Base-by-base conservation (phyloP, 2,329 filamentous ascomycete genomes). In the Fusarium sp. region DNA sequence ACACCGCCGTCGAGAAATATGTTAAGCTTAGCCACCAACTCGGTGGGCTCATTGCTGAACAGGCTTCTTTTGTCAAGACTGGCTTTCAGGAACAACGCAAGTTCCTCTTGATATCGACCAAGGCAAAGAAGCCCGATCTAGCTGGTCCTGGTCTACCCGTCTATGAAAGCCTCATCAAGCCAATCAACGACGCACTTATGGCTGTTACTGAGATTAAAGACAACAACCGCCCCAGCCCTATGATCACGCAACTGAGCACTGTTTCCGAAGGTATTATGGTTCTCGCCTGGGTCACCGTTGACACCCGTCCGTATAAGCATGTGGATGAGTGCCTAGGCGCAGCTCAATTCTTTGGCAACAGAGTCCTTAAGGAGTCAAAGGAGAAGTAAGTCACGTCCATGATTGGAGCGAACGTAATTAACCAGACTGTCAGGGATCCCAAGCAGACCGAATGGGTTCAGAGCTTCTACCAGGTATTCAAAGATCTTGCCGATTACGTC, bases 261-360 rank as follows among this genome's bases (percentile, higher is more conserved):
- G 93, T 98, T 30, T 90, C 93, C 1, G 95, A 98, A 77, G 94
- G 94, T 71, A 94, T 97, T 71, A 91, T 93, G 77, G 90, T 94
- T 41, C 84, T 99, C 62, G 93, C 92, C 34, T 99, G 96, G 96
- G 92, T 98, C 61, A 92, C 91, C 1, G 88, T 96, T 50, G 92
- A 97, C 54, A 86, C 84, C 69, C 94, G 93, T 77, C 96, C 96
- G 4, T 90, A 88, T 69, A 94, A 96, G 76, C 93, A 94, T 75
- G 91, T 98, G 48, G 90, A 90, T 48, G 94, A 97, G 73, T 91
- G 91, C 62, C 85, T 97, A 21, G 90, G 91, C 30, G 91, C 93
- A 52, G 93, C 94, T 42, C 91, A 98, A 79, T 97, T 97, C 83
- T 98, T 93, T 75, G 96, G 96, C 34, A 98, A 99, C 83, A 90